Evolutionary conservation across 306 rosid species (phyloP).

Genomic region (Fragaria nilgerrensis): DNA sequence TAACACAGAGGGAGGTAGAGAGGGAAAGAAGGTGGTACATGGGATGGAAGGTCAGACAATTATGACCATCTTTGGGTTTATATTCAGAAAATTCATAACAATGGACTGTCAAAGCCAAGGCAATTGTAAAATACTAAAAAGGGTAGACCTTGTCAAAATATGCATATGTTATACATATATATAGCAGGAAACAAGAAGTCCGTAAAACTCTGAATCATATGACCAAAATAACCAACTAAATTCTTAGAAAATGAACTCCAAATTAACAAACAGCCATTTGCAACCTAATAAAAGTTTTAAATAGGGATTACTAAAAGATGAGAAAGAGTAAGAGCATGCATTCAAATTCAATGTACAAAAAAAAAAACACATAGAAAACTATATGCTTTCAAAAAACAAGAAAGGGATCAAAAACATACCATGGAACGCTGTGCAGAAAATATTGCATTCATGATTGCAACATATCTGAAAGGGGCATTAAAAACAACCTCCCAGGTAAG

Average conservation of each 20-base stretch:
- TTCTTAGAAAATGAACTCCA: neutral
- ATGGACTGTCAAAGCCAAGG: neutral
- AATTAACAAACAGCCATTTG: neutral
- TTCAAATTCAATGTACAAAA: neutral
- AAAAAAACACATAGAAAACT: neutral
- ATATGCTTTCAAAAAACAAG: slow-evolving; percentile 4
- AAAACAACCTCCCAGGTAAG: slow-evolving; percentile 17
- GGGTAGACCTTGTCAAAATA: neutral
- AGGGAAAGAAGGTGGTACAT: neutral
- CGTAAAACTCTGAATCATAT: neutral
- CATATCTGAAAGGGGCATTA: slow-evolving; percentile 64
- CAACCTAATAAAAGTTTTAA: neutral
- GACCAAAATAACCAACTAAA: neutral
- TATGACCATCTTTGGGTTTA: slow-evolving; percentile 4
- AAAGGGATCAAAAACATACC: slow-evolving; percentile 39
- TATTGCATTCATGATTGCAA: slow-evolving; percentile 92
- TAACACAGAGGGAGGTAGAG: neutral
- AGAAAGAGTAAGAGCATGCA: neutral
- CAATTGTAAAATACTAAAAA: neutral
- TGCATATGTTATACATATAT: too few relatives aligned
- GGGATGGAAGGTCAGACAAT: neutral
- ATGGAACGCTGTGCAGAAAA: slow-evolving; percentile 87
- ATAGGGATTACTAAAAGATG: neutral
- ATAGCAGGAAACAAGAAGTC: neutral
- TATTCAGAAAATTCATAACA: neutral